These are phyloP conservation scores for Russula sp. DNA, from an alignment of 768 basidiomycete genomes.

Conservation along the genomic window DNA sequence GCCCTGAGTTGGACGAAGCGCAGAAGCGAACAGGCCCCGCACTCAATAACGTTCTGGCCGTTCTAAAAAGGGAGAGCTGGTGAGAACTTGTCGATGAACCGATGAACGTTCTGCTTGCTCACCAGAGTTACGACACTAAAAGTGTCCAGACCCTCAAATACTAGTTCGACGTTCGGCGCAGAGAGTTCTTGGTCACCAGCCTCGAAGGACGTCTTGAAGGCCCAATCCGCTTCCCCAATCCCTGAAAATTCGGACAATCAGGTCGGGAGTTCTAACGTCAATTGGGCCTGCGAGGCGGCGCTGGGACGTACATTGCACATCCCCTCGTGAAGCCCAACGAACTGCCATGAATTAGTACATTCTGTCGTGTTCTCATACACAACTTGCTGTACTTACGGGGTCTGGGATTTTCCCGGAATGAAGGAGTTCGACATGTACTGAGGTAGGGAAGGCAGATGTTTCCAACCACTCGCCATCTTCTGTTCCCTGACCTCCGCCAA, in stretches of 20 bases:
- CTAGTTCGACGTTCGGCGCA: conserved; percentile 58
- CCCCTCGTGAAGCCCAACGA: conserved; percentile 78
- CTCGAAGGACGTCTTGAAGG: conserved; percentile 66
- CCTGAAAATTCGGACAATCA: conserved; percentile 45
- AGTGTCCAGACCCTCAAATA: conserved; percentile 91
- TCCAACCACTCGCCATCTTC: conserved; percentile 59
- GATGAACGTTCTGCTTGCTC: conserved; percentile 35
- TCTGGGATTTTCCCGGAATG: conserved; percentile 73
- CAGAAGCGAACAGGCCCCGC: conserved; percentile 24
- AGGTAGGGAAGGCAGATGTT: conserved; percentile 71
- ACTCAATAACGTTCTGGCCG: conserved; percentile 64
- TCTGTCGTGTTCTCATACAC: neutral
- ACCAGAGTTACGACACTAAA: conserved; percentile 74
- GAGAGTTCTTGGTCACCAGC: conserved; percentile 48
- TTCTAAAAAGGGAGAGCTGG: conserved; percentile 60
- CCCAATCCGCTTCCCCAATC: conserved; percentile 87
- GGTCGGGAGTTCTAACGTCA: neutral
- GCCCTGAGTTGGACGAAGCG: conserved; percentile 13
- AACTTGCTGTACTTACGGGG: conserved; percentile 52
- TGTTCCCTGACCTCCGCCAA: conserved; percentile 58
- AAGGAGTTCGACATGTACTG: conserved; percentile 82
- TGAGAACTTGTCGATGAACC: neutral
- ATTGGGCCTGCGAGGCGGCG: neutral
- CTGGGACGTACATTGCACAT: conserved; percentile 72
- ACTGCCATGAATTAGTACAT: conserved; percentile 42